Evolutionary conservation across 1,139 yeast species (phyloP), one percentile per base, ranked within the genome.

Genomic region (Taphrina confusa): DNA sequence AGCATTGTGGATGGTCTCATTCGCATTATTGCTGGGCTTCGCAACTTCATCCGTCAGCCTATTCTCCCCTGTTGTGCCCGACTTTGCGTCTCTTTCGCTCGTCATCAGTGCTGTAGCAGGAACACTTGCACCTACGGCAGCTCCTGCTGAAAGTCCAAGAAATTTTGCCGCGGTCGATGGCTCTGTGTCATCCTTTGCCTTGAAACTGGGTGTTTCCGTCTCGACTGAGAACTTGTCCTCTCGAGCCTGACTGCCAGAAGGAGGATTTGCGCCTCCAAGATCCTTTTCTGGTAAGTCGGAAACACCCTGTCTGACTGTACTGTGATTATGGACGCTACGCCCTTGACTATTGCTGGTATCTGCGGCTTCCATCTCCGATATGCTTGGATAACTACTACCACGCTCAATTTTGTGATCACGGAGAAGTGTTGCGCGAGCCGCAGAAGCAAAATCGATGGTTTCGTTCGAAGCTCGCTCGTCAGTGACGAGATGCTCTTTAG

Each of bases 41-140:
- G 34, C 37, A 14, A 16, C 16, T 8, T 20, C 30, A 20, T 47
- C 40, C 4, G 31, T 28, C 16, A 47, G 16, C 14, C 33, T 31
- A 20, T 18, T 47, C 20, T 47, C 52, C 5, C 52, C 52, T 22
- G 39, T 34, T 11, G 42, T 18, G 52, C 40, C 20, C 11, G 58
- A 45, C 14, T 54, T 54, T 23, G 34, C 58, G 33, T 54, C 58
- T 6, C 58, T 42, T 12, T 8, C 31, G 16, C 44, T 36, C 11
- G 42, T 54, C 58, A 54, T 54, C 28, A 34, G 34, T 4, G 58
- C 58, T 5, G 58, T 51, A 12, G 34, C 40, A 12, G 58, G 58
- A 16, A 54, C 34, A n/a, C 51, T 42, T 12, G 58, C 58, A n/a
- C 58, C 58, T 9, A 25, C 37, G 6, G 58, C 58, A 2, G 58